Evolutionary conservation across 805 yeast genomes (phyloP), one percentile per base, ranked within the genome.

Genomic region (Lipomyces starkeyi): DNA sequence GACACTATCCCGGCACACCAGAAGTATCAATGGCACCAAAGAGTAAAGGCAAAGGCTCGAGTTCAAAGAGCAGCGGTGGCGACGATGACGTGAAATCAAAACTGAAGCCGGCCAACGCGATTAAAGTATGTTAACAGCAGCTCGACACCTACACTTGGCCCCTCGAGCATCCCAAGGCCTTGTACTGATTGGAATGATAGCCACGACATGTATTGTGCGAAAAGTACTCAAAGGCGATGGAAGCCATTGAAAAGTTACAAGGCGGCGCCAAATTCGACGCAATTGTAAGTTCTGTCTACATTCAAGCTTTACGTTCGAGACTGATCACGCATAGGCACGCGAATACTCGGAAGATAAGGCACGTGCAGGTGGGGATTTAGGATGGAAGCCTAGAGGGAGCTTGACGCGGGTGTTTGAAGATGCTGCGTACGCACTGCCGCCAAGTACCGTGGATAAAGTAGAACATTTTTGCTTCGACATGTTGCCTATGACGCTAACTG

Each of bases 321-420:
- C 59, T 34, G 29, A 59, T 25, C 29, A 29, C 17, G 32, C n/a
- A 3, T 32, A 67, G 71, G 71, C 73, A 3, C 61, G 69, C 3
- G 71, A 71, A 43, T 71, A 63, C 53, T 61, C 68, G 22, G 73
- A 71, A 49, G 73, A 71, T 37, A 71, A 71, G 59, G 73, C 73
- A 2, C 67, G 73, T 22, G 64, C 52, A n/a, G 73, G 73, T 27
- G 73, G 73, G n/a, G 69, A 66, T 54, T 49, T 71, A n/a, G 73
- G 73, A 8, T 71, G 73, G 73, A 65, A 66, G 43, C 69, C 70
- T 6, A 65, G 73, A 17, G 73, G 71, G 13, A 65, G 71, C 32
- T 27, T 71, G 58, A 71, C 67, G 6, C 59, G 73, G 9, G 67
- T 62, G 49, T 71, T 61, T 32, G 73, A 71, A 58, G 73, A 71